These are phyloP conservation scores for Neonectria faginata DNA, from an alignment of 2,329 filamentous ascomycete genomes.

Conservation along the genomic window DNA sequence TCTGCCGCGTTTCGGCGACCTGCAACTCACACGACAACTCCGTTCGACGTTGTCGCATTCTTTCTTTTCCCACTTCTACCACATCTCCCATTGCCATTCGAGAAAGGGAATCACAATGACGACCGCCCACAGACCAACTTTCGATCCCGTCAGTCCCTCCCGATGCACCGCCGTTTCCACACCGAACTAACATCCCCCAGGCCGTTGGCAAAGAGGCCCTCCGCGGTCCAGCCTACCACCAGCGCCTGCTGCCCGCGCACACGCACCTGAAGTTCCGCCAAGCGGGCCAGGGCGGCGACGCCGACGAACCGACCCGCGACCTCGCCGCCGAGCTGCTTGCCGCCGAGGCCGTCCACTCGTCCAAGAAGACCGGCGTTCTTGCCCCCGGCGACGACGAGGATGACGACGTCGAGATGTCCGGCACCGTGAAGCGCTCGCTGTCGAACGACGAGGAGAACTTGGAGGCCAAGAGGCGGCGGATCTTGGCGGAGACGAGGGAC, in stretches of 20 bases:
- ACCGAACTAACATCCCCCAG: slow-evolving; percentile 57
- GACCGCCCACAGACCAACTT: slow-evolving; percentile 85
- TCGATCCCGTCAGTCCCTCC: slow-evolving; percentile 78
- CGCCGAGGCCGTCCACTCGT: slow-evolving; percentile 88
- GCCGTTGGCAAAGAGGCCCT: slow-evolving; percentile 95
- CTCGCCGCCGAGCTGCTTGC: slow-evolving; percentile 89
- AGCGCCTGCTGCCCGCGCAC: slow-evolving; percentile 92
- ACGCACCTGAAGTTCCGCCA: slow-evolving; percentile 90
- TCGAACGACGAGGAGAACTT: slow-evolving; percentile 66
- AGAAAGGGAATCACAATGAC: slow-evolving; percentile 62
- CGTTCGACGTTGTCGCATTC: neutral
- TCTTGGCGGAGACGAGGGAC: slow-evolving; percentile 88
- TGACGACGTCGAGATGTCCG: slow-evolving; percentile 51
- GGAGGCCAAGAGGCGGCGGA: slow-evolving; percentile 84
- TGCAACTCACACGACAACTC: slow-evolving; percentile 5
- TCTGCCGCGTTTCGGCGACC: slow-evolving; percentile 8
- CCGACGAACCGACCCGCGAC: slow-evolving; percentile 77
- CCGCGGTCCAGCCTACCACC: slow-evolving; percentile 93
- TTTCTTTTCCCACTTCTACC: neutral
- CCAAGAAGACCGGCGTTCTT: slow-evolving; percentile 76
- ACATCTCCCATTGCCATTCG: slow-evolving; percentile 8
- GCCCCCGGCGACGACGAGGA: slow-evolving; percentile 62
- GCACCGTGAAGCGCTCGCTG: slow-evolving; percentile 70
- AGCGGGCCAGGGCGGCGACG: slow-evolving; percentile 87
- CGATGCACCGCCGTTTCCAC: slow-evolving; percentile 22